These are phyloP conservation scores for Rugonectria rugulosa DNA, from an alignment of 2,329 filamentous ascomycete species.

Conservation along the genomic window DNA sequence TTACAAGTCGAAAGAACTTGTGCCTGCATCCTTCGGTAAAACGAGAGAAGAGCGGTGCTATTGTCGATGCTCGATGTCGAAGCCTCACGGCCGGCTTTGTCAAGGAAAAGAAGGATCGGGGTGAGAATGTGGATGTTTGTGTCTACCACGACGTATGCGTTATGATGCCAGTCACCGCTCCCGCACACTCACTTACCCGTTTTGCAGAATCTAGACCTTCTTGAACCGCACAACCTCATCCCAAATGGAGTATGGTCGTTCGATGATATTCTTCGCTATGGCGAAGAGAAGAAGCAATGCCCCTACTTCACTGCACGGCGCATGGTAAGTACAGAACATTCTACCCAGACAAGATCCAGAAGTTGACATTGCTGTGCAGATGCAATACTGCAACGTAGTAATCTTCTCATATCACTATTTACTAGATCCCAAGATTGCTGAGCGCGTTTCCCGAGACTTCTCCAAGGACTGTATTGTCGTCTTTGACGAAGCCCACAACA, in stretches of 20 bases:
- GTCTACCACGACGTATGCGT: slow-evolving; percentile 85
- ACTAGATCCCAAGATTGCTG: slow-evolving; percentile 96
- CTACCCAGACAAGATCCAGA: too few relatives aligned
- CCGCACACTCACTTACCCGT: slow-evolving; percentile 20
- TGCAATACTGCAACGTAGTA: slow-evolving; percentile 99
- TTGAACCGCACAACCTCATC: slow-evolving; percentile 94
- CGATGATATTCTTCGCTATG: slow-evolving; percentile 86
- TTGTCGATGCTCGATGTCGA: slow-evolving; percentile 95
- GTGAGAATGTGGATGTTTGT: slow-evolving; percentile 93
- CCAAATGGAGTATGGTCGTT: slow-evolving; percentile 96
- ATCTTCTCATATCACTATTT: slow-evolving; percentile 99
- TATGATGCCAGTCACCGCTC: neutral
- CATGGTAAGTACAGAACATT: slow-evolving; percentile 68
- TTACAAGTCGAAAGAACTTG: slow-evolving; percentile 96
- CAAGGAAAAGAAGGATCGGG: slow-evolving; percentile 95
- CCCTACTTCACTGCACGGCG: slow-evolving; percentile 95
- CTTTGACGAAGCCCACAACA: slow-evolving; percentile 98
- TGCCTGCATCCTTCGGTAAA: slow-evolving; percentile 97
- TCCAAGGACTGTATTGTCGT: slow-evolving; percentile 99
- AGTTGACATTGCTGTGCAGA: slow-evolving; percentile 57
- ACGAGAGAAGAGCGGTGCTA: slow-evolving; percentile 90
- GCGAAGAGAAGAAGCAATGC: slow-evolving; percentile 95
- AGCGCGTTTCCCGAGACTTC: slow-evolving; percentile 91
- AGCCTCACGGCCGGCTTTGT: slow-evolving; percentile 96
- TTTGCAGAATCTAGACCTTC: slow-evolving; percentile 82